Base-by-base conservation (phyloP, 1,284 basidiomycete genomes). In the Pascua sp. region DNA sequence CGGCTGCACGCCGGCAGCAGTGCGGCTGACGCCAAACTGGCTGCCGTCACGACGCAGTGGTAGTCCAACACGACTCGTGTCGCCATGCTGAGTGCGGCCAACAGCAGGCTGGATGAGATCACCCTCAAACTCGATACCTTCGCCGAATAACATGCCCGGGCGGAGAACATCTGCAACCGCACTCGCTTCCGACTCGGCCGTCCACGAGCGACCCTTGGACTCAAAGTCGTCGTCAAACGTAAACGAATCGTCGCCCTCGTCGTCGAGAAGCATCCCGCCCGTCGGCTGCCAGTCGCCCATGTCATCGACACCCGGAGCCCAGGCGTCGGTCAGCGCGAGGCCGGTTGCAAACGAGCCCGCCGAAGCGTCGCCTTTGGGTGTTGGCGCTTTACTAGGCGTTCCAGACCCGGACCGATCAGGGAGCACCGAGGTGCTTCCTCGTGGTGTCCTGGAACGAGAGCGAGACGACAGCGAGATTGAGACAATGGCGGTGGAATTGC, bases 51-150 rank as follows among this genome's bases (percentile, higher is more conserved):
- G 59, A 24, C 73, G 53, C 2, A 76, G 53, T 1, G 71, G 71
- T 42, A 72, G 54, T 8, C 61, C 66, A 18, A 66, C 55, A 13
- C 67, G 66, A n/a, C 45, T 42, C 36, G 41, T 39, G 38, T 67
- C 63, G n/a, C 55, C 56, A 8, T 55, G 56, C 8, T 62, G 62
- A 11, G 65, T 46, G 47, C 66, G 60, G 1, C 69, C 68, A 7
- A 71, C 69, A 1, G 74, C 75, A n/a, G 73, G 67, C 49, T 68
- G 62, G 51, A 77, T 69, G 47, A 69, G 53, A 56, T 76, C 75
- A 5, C 74, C 75, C 54, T 73, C 69, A 54, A 77, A 77, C 39
- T 71, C 64, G 41, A 73, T 59, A 11, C 75, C 76, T 59, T 76
- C 75, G 43, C 76, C 76, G 55, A 77, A 75, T 8, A 75, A 48